Base-by-base conservation (phyloP, 345 rosid species). In the Brassica incana region DNA sequence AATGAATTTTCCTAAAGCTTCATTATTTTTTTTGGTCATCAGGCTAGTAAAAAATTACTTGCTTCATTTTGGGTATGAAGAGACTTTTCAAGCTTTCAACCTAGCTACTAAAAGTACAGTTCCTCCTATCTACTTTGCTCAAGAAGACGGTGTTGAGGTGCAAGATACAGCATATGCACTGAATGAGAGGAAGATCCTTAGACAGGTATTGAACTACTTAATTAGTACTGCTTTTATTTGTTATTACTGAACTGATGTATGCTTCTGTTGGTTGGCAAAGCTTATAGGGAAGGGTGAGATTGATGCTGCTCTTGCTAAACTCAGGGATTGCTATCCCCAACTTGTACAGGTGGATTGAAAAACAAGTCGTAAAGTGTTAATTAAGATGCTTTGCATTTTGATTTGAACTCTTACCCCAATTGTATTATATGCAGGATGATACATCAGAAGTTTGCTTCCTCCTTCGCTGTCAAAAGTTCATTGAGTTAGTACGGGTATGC, bases 11-110 rank as follows among this genome's bases (percentile, higher is more conserved):
- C n/a, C 36, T 79, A 48, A 62, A 16, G 15, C 32, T 38, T 35
- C 35, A 6, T 32, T 63, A 54, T 65, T 65, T 9, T 20, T 2
- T 58, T 18, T 18, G 80, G 32, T 77, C 64, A 72, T 73, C 88
- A 95, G 99, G 79, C 88, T 95, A 77, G 92, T 95, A 52, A 90
- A 90, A 67, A 86, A 90, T 59, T 95, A 92, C 83, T 85, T 95
- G 78, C 81, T 89, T 79, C 97, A 95, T 85, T 90, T 91, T 77
- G 99, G 98, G 50, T 95, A 92, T 50, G 91, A 92, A 81, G 97
- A 91, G 63, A 92, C 97, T 11, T 92, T 92, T 76, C 84, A 85
- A 78, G 88, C 93, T 66, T 92, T 95, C 80, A 88, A 92, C 79
- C 64, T 87, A 86, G 94, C 93, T 65, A 80, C 88, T 82, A 87